Evolutionary conservation across 2,329 filamentous ascomycete species (phyloP), one percentile per base, ranked within the genome.

Genomic region (Sclerotinia glacialis): DNA sequence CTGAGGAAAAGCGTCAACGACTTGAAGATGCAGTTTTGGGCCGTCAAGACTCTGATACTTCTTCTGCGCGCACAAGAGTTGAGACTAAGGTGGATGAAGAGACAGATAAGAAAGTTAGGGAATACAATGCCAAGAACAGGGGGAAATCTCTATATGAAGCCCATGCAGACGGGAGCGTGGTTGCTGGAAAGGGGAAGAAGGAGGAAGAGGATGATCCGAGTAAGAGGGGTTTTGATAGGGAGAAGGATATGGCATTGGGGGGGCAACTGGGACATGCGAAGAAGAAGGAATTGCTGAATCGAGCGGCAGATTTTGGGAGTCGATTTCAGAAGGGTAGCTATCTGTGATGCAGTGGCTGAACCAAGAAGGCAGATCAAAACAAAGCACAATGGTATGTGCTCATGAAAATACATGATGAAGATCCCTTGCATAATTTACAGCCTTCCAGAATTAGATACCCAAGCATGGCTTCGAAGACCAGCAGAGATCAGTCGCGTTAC

Each of bases 191-290:
- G 37, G 70, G 67, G 21, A 67, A 67, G 9, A 65, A 66, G 65
- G 64, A 71, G 8, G 86, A 92, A 70, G 91, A 95, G 28, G 94
- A 97, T 78, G 93, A 98, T 76, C 94, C 95, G 0, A 97, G 92
- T 77, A 89, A 90, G 78, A 83, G 94, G 68, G 89, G 86, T 0
- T 98, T 98, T 78, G 92, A 97, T 79, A 85, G 88, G 69, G 92
- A 97, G 77, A 98, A 97, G 80, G 95, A 98, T 77, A 97, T 98
- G 86, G 89, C 86, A 49, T 80, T 91, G 2, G 89, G 89, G 11
- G 86, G 86, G 23, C 87, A 86, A 73, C 86, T 97, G 64, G 89
- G 87, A 34, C 81, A 87, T 71, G 83, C 88, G 46, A 88, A 97
- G 80, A 86, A 89, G 72, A 86, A 86, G 73, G 90, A 97, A 72